Percentiles rank a stretch among this genome's conserved stretches.
Conservation (phyloP, 805 yeast genomes). For the Zygoascus bituminiphila region DNA sequence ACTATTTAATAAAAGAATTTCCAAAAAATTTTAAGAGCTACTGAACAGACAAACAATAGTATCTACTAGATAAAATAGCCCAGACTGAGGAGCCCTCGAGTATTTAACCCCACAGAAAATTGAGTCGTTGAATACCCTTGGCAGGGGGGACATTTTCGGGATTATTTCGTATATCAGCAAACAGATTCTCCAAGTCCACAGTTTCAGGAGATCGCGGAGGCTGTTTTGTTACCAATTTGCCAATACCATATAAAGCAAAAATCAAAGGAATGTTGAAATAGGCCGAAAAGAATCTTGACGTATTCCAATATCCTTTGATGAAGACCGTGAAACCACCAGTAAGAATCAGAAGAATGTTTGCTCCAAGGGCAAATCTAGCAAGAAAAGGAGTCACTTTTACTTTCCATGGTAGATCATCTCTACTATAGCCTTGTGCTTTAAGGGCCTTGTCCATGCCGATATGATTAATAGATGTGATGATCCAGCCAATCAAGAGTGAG, state of each 20-base stretch:
- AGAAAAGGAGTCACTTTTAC: constrained; percentile 32
- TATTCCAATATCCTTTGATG: constrained; percentile 52
- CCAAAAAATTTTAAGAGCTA: too few species aligned
- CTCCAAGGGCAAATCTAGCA: constrained; percentile 4
- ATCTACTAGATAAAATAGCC: too few species aligned
- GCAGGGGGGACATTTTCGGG: constrained; percentile 2
- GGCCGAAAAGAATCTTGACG: constrained; percentile 52
- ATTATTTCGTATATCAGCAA: constrained; percentile 1
- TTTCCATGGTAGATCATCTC: constrained; percentile 41
- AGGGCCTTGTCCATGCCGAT: constrained; percentile 39
- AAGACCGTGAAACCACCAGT: constrained; percentile 61
- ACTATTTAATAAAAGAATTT: too few species aligned
- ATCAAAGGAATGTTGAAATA: constrained; percentile 58
- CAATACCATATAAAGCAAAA: constrained; percentile 32
- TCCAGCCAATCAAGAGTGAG: constrained; percentile 51
- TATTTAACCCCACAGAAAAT: background rate
- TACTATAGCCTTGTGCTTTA: constrained; percentile 31
- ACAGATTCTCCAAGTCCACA: constrained; percentile 10
- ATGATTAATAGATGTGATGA: constrained; percentile 41
- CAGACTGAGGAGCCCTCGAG: too few species aligned
- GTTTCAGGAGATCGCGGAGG: constrained; percentile 8
- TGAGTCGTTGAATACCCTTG: background rate
- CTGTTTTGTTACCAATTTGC: constrained; percentile 32
- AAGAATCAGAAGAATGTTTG: constrained; percentile 36
- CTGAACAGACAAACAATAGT: too few species aligned